Percentiles rank a stretch among this genome's conserved stretches.
These are phyloP conservation scores for Trichomonascaceae sp. DNA, from an alignment of 1,139 yeast species.

Conservation along the genomic window DNA sequence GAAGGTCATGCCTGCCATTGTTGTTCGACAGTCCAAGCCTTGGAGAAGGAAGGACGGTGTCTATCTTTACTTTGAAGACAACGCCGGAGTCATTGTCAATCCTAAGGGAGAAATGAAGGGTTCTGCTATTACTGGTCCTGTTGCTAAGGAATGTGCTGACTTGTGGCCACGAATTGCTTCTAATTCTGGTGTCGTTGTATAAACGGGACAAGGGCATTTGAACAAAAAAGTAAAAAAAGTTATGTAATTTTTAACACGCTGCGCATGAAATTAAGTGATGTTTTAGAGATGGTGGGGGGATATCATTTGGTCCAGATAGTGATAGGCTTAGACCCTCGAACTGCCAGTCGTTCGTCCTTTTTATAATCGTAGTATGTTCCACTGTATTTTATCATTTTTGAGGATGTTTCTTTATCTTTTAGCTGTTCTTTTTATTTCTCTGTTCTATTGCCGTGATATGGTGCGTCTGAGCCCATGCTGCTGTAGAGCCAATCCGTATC, in stretches of 20 bases:
- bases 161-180: conserved; percentile 99
- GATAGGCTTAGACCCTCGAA: not conserved
- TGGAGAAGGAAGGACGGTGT: conserved; percentile 99
- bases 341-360: not conserved
- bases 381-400: not conserved
- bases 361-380: not conserved
- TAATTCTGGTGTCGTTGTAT: conserved; percentile 99
- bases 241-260: conserved; percentile 11
- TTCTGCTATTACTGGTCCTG: conserved; percentile 99
- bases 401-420: too few species aligned
- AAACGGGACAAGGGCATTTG: conserved; percentile 33
- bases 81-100: conserved; percentile 99
- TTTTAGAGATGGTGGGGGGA: not conserved
- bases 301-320: not conserved
- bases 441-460: too few species aligned
- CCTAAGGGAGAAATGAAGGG: conserved; percentile 99
- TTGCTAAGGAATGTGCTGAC: conserved; percentile 99
- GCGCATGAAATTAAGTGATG: conserved; percentile 7
- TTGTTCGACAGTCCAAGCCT: conserved; percentile 98
- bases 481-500: too few species aligned
- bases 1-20: conserved; percentile 99
- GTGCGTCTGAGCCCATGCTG: too few species aligned
- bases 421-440: not conserved
- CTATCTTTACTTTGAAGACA: conserved; percentile 99
- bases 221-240: conserved; percentile 5